These are phyloP conservation scores for Lodderomyces elongisporus DNA, from an alignment of 1,139 yeast genomes.

Conservation along the genomic window DNA sequence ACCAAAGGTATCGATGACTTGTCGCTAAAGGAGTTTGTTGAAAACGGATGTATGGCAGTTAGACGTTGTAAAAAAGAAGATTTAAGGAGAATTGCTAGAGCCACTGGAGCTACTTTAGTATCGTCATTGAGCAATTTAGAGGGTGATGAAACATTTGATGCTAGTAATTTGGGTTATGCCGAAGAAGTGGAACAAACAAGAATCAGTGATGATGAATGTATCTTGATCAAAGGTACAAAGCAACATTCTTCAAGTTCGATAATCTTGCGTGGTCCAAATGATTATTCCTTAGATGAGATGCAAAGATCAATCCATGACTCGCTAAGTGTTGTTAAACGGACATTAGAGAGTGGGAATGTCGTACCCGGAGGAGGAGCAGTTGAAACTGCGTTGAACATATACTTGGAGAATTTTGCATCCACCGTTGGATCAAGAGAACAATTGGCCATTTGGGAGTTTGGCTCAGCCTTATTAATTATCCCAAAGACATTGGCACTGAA, in stretches of 20 bases:
- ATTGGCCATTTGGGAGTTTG: slow-evolving; percentile 96
- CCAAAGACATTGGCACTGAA: slow-evolving; percentile 97
- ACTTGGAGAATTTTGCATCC: slow-evolving; percentile 94
- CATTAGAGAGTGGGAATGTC: slow-evolving; percentile 88
- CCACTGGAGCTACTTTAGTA: slow-evolving; percentile 93
- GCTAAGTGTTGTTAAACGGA: slow-evolving; percentile 89
- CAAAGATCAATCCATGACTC: slow-evolving; percentile 96
- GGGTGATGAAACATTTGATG: slow-evolving; percentile 95
- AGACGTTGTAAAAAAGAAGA: slow-evolving; percentile 98
- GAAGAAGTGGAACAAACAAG: slow-evolving; percentile 89
- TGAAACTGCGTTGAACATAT: slow-evolving; percentile 91
- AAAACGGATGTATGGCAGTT: slow-evolving; percentile 95
- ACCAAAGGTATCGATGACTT: slow-evolving; percentile 98
- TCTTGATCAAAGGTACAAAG: slow-evolving; percentile 87
- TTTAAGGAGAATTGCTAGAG: slow-evolving; percentile 92
- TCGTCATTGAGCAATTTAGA: slow-evolving; percentile 88
- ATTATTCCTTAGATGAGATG: slow-evolving; percentile 96
- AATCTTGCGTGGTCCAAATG: slow-evolving; percentile 93
- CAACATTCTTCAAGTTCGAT: slow-evolving; percentile 91
- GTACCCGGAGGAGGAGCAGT: slow-evolving; percentile 99
- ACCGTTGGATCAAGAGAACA: slow-evolving; percentile 98
- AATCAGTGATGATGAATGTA: slow-evolving; percentile 96
- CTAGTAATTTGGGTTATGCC: slow-evolving; percentile 81
- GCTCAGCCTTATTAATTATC: slow-evolving; percentile 79
- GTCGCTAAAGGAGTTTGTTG: slow-evolving; percentile 92